Conservation (phyloP, 345 rosid species). For the Eucalyptus paniculata region DNA sequence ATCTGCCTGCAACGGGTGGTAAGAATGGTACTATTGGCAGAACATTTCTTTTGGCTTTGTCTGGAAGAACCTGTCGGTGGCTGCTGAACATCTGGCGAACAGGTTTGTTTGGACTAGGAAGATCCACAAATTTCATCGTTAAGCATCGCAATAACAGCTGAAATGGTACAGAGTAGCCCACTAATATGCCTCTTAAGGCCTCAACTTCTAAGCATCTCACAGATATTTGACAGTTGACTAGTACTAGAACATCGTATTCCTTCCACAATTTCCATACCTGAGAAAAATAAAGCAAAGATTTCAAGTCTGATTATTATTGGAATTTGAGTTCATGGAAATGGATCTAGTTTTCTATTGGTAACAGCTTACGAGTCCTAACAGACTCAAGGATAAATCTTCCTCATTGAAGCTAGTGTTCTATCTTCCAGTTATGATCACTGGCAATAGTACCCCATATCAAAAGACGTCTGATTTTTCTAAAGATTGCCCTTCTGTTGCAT, state of each 20-base stretch:
- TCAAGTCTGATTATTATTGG: neutral
- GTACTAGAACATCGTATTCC: neutral
- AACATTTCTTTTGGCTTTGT: neutral
- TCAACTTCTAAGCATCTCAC: neutral
- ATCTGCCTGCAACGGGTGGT: neutral
- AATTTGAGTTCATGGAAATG: neutral
- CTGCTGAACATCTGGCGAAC: neutral
- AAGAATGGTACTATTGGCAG: neutral
- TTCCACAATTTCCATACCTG: conserved; percentile 5
- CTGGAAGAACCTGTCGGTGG: neutral
- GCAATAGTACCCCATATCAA: conserved; percentile 22
- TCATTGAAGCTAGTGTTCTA: conserved; percentile 14
- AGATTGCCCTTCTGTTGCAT: conserved; percentile 17
- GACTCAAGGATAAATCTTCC: conserved; percentile 3
- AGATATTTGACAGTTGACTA: neutral
- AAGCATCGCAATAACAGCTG: conserved; percentile 4
- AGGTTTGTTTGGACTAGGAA: neutral
- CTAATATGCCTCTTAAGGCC: neutral
- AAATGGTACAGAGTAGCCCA: neutral
- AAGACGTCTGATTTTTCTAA: conserved; percentile 18
- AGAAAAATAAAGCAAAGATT: neutral
- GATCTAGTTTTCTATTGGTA: neutral
- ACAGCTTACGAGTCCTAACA: conserved; percentile 14
- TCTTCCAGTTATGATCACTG: conserved; percentile 31
- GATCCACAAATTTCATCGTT: neutral